Conservation (phyloP, 2,329 filamentous ascomycete genomes). For the Metarhizium anisopliae region DNA sequence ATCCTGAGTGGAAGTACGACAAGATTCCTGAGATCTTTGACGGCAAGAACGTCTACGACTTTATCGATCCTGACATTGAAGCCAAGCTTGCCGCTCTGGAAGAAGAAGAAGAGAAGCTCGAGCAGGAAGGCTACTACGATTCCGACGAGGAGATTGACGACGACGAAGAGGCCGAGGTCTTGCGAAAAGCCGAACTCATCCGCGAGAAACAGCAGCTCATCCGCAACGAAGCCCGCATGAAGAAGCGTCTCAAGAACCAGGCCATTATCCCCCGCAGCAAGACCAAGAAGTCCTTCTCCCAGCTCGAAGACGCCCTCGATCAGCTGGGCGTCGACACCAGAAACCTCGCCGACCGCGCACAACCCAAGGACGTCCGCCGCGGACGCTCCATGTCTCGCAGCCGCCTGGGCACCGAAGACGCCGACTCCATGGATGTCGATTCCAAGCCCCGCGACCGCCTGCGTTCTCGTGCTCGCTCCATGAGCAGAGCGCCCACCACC, state of each 20-base stretch:
- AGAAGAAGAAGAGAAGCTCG: constrained; percentile 88
- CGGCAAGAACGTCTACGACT: constrained; percentile 96
- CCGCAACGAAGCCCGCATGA: constrained; percentile 89
- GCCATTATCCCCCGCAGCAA: constrained; percentile 82
- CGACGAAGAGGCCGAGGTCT: constrained; percentile 76
- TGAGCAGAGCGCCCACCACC: constrained; percentile 53
- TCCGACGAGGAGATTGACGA: constrained; percentile 76
- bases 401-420: constrained; percentile 53
- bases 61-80: constrained; percentile 93
- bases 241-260: constrained; percentile 94
- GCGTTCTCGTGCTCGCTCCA: constrained; percentile 64
- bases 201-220: constrained; percentile 90
- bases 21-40: constrained; percentile 90
- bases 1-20: constrained; percentile 93
- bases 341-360: constrained; percentile 62
- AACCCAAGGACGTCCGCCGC: constrained; percentile 53
- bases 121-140: constrained; percentile 90
- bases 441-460: constrained; percentile 47
- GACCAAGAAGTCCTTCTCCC: constrained; percentile 71
- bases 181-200: constrained; percentile 90
- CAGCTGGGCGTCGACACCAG: constrained; percentile 78
- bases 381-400: constrained; percentile 62
- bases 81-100: constrained; percentile 84
- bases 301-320: constrained; percentile 81
- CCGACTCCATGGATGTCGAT: constrained; percentile 70